A percentile compares a stretch with the other conserved stretches of the same genome.
Evolutionary conservation across 2,329 filamentous ascomycete species (phyloP).

Genomic region (Sporothrix curviconia): DNA sequence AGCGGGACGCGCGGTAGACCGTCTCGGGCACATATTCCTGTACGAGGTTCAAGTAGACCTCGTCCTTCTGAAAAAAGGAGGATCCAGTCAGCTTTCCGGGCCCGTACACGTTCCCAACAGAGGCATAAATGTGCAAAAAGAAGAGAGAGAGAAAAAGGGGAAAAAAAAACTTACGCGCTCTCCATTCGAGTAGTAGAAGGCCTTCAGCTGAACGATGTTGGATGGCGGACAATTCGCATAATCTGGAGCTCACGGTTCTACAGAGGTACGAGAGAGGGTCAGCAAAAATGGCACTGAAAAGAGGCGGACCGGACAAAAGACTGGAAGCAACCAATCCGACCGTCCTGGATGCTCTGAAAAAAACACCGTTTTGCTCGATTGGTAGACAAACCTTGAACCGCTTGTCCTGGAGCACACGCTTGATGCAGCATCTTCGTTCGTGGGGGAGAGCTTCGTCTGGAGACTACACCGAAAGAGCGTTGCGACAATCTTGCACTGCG

Average conservation of each 20-base stretch:
- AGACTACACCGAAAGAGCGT: slow-evolving; percentile 97
- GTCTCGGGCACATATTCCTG: slow-evolving; percentile 98
- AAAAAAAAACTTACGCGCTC: slow-evolving; percentile 64
- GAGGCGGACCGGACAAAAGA: neutral
- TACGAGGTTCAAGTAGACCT: slow-evolving; percentile 96
- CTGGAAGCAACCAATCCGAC: no score
- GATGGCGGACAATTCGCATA: slow-evolving; percentile 98
- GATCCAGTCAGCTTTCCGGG: slow-evolving; percentile 16
- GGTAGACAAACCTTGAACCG: slow-evolving; percentile 89
- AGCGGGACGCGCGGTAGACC: slow-evolving; percentile 93
- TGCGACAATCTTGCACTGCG: slow-evolving; percentile 98
- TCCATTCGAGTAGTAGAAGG: slow-evolving; percentile 98
- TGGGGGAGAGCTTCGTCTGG: slow-evolving; percentile 97
- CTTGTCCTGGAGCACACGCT: slow-evolving; percentile 97
- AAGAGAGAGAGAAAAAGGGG: neutral
- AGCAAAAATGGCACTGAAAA: neutral
- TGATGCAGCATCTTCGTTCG: slow-evolving; percentile 96
- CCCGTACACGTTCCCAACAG: no score
- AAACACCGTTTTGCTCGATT: neutral
- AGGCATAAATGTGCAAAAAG: neutral
- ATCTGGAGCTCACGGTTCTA: slow-evolving; percentile 99
- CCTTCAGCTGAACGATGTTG: slow-evolving; percentile 97
- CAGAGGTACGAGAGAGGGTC: no score
- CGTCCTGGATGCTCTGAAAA: no score
- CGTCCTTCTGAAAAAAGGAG: slow-evolving; percentile 66